Evolutionary conservation across 2,329 filamentous ascomycete species (phyloP).

Genomic region (Epicoccum sorghinum): DNA sequence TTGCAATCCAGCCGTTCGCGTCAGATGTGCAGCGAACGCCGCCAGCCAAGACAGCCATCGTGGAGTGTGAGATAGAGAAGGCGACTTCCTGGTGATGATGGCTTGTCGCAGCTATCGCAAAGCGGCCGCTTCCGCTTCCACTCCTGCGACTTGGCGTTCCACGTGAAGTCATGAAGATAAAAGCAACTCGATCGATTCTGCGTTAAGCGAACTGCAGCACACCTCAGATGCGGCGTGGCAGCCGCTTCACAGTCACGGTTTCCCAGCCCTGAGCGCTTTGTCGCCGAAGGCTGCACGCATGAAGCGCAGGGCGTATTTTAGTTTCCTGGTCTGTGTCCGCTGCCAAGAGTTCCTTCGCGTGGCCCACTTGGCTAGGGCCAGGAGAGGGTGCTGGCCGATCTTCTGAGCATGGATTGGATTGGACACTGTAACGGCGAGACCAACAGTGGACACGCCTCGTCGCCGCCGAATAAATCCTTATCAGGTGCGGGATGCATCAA

Average conservation of each 20-base stretch:
- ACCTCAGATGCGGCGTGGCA: conserved; percentile 1
- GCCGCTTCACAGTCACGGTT: conserved; percentile 9
- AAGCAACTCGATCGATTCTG: conserved; percentile 14
- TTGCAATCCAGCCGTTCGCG: conserved; percentile 24
- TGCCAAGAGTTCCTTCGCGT: conserved; percentile 12
- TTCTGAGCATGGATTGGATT: conserved; percentile 22
- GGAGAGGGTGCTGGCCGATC: conserved; percentile 10
- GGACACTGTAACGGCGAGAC: conserved; percentile 30
- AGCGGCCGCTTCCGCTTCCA: conserved; percentile 17
- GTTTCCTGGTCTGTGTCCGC: conserved; percentile 1
- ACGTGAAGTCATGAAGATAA: conserved; percentile 8
- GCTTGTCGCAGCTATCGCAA: conserved; percentile 11
- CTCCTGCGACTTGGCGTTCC: conserved; percentile 8
- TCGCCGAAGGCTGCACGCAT: conserved; percentile 9
- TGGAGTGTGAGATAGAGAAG: conserved; percentile 15
- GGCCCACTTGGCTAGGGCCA: conserved; percentile 13
- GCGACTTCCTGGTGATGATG: conserved; percentile 18
- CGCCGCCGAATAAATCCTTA: conserved; percentile 40
- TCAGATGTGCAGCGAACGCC: conserved; percentile 4
- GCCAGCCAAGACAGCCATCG: conserved; percentile 12
- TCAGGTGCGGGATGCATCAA: conserved; percentile 41
- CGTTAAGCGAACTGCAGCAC: conserved; percentile 15
- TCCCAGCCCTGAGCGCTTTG: conserved; percentile 10
- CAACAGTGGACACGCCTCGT: conserved; percentile 15
- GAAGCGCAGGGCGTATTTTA: conserved; percentile 1